Conservation (phyloP, 75 land plant species). For the Pinus tabuliformis region DNA sequence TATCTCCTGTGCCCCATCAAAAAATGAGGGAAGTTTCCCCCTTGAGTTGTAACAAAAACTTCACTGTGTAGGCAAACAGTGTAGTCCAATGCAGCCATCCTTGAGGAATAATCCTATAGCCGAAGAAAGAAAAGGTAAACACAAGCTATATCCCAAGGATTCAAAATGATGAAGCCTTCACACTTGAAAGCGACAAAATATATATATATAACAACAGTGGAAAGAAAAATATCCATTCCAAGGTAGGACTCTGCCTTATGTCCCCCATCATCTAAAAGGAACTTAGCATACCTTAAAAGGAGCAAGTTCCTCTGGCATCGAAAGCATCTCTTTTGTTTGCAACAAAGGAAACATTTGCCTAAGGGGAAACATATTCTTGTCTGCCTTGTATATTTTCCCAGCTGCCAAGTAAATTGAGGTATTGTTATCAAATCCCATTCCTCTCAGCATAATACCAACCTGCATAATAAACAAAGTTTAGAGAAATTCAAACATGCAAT, state of each 20-base stretch:
- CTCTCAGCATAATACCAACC: conserved; percentile 99
- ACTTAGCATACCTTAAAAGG: conserved; percentile 61
- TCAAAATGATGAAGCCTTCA: no score
- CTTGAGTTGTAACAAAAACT: conserved; percentile 92
- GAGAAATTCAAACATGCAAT: not conserved
- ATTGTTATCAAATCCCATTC: conserved; percentile 88
- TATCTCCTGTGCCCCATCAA: conserved; percentile 87
- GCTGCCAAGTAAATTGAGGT: conserved; percentile 89
- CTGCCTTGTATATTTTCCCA: conserved; percentile 89
- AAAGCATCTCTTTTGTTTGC: conserved; percentile 83
- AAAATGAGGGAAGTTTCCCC: conserved; percentile 93
- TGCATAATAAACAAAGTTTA: conserved; percentile 21
- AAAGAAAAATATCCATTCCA: no score
- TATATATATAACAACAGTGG: no score
- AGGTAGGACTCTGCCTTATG: no score
- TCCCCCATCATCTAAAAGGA: not conserved
- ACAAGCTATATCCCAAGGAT: no score
- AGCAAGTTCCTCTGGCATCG: conserved; percentile 74
- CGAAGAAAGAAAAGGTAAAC: not conserved
- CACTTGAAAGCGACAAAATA: no score
- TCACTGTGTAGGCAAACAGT: conserved; percentile 86
- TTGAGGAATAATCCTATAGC: conserved; percentile 66
- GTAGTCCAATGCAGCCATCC: conserved; percentile 89
- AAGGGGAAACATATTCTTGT: conserved; percentile 86
- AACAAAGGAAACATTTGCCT: conserved; percentile 79